Evolutionary conservation across 495 filamentous ascomycete species (phyloP), one percentile per base, ranked within the genome.

Genomic region (Acidomyces sp.): DNA sequence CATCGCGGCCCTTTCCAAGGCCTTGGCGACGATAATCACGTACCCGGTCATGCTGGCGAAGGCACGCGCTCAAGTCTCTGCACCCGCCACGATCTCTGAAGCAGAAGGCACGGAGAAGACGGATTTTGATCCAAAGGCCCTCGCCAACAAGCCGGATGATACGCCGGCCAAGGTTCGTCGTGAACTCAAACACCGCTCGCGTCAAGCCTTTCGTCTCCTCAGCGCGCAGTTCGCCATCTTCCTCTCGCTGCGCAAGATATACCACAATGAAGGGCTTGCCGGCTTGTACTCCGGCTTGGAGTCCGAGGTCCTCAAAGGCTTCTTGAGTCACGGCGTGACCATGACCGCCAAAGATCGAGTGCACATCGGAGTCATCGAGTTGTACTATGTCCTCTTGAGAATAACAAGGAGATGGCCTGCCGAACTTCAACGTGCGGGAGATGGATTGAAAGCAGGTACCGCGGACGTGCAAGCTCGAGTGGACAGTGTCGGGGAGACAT

Each of bases 1-100:
- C 0, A 55, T 93, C 17, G 88, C 87, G 1, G 87, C 86, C 0
- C 39, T 82, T 11, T 83, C 80, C 55, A 94, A 94, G 54, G 78
- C 77, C 4, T 62, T 80, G 6, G 87, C 87, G 0, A 85, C 75
- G 2, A 68, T 74, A 0, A 63, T 90, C 41, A 94, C 82, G 4
- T 94, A 93, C 58, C 88, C 88, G 0, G 77, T 93, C 58, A 78
- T 80, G 11, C 72, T 85, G 16, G 86, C 85, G 16, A 85, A 86
- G 57, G 75, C 82, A 0, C 64, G 86, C 32, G 66, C 81, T 1
- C 82, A 92, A 58, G 68, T 53, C 2, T 41, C 48, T 15, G 13
- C 39, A 13, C 29, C 20, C 25, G 42, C 5, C n/a, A 13, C 4
- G 15, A 20, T 31, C 23, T 6, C 20, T 1, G 30, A 46, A 38